phyloP scores from a whole-genome alignment of 768 basidiomycete species.

The Serendipita sp. region DNA sequence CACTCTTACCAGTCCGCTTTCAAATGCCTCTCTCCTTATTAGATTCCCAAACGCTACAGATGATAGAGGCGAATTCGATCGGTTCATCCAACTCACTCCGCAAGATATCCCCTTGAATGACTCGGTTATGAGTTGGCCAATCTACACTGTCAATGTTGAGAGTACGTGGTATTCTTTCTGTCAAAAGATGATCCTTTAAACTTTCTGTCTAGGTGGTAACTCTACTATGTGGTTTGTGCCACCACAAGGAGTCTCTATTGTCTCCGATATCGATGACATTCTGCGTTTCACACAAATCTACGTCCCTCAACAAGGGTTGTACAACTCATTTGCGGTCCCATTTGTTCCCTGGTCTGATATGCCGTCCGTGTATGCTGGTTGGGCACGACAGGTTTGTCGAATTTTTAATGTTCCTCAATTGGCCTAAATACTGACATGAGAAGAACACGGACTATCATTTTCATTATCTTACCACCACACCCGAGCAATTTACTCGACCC shows the following conservation, averaged over 20 bases:
- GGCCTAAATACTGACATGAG: not conserved
- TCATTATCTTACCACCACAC: slow-evolving; percentile 24
- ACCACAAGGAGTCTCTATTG: slow-evolving; percentile 18
- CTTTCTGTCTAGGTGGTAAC: slow-evolving; percentile 12
- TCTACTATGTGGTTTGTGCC: slow-evolving; percentile 21
- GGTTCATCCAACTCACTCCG: not conserved
- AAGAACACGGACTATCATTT: slow-evolving; percentile 18
- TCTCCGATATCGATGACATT: slow-evolving; percentile 24
- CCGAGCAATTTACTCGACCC: slow-evolving; percentile 21
- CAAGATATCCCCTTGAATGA: not conserved
- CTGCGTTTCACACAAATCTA: slow-evolving; percentile 23
- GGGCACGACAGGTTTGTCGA: slow-evolving; percentile 12
- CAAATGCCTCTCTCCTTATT: not conserved
- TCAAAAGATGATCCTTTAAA: not conserved
- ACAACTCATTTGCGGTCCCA: slow-evolving; percentile 21
- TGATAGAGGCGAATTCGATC: not conserved
- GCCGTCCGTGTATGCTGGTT: slow-evolving; percentile 19
- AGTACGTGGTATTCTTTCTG: not conserved
- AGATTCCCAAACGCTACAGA: not conserved
- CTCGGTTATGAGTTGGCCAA: not conserved
- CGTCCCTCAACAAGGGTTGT: slow-evolving; percentile 20
- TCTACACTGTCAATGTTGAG: not conserved
- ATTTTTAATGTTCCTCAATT: not conserved
- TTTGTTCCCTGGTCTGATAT: slow-evolving; percentile 20
- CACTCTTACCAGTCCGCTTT: not conserved